These are phyloP conservation scores for Heterobasidion occidentale DNA, from an alignment of 1,284 basidiomycete genomes.

Conservation along the genomic window DNA sequence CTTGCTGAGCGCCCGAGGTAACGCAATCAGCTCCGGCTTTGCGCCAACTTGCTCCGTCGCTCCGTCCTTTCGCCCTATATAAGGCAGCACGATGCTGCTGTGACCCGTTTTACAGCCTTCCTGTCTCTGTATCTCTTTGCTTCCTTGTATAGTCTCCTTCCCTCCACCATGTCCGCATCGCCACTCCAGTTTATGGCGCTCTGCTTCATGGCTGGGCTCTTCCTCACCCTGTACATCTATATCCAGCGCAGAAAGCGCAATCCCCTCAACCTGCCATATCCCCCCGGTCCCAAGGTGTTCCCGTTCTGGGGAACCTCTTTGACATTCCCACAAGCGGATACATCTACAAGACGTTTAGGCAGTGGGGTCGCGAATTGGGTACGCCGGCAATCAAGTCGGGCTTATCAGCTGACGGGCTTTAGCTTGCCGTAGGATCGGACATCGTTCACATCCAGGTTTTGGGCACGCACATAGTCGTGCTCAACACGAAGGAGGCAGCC, in stretches of 20 bases:
- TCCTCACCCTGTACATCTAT: conserved; percentile 5
- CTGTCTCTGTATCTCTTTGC: background rate
- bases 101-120: background rate
- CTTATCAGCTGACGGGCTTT: background rate
- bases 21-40: background rate
- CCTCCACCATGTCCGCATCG: conserved; percentile 4
- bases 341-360: conserved; percentile 13
- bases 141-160: background rate
- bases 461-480: conserved; percentile 13
- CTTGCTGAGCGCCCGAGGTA: background rate
- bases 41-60: background rate
- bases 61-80: too few relatives aligned
- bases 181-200: background rate
- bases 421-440: conserved; percentile 10
- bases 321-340: conserved; percentile 12
- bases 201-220: conserved; percentile 3
- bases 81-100: background rate
- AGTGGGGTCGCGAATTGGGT: conserved; percentile 13
- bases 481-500: conserved; percentile 16
- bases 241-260: conserved; percentile 10
- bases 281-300: conserved; percentile 14
- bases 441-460: conserved; percentile 15
- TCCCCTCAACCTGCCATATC: conserved; percentile 12
- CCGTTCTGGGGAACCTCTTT: conserved; percentile 13
- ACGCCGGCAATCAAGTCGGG: background rate